Percentiles rank a stretch among this genome's conserved stretches.
phyloP scores from a whole-genome alignment of 2,329 filamentous ascomycete genomes.

The Graphiopsis chlorocephala region DNA sequence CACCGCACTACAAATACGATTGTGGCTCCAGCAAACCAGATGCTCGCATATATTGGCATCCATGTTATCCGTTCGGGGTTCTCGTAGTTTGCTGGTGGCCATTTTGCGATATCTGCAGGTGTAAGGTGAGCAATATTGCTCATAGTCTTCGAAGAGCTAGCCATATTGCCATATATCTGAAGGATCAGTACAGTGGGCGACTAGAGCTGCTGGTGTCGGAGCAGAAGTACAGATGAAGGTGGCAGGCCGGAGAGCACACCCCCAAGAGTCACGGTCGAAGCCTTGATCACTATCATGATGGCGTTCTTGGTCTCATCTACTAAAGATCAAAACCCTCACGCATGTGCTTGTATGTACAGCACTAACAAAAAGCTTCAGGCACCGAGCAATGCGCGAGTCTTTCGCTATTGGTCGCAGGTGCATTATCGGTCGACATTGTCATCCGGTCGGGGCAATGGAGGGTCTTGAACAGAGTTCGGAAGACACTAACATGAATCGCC shows the following conservation, averaged over 20 bases:
- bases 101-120: conserved; percentile 14
- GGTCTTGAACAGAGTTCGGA: neutral
- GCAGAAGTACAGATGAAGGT: neutral
- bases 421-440: neutral
- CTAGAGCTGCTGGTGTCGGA: neutral
- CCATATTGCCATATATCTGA: neutral
- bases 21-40: conserved; percentile 28
- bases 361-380: neutral
- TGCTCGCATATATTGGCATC: conserved; percentile 28
- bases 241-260: neutral
- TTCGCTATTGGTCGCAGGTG: neutral
- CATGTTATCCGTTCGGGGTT: conserved; percentile 22
- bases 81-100: conserved; percentile 18
- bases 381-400: neutral
- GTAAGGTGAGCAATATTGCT: conserved; percentile 19
- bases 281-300: neutral
- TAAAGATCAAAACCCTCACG: neutral
- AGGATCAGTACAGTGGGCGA: conserved; percentile 9
- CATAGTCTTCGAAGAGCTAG: neutral
- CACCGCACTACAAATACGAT: conserved; percentile 28
- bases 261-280: neutral
- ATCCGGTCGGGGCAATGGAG: neutral
- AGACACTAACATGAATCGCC: neutral
- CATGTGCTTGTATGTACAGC: neutral
- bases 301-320: neutral